These are phyloP conservation scores for Talaromyces sp. DNA, from an alignment of 2,329 filamentous ascomycete genomes.

Conservation along the genomic window DNA sequence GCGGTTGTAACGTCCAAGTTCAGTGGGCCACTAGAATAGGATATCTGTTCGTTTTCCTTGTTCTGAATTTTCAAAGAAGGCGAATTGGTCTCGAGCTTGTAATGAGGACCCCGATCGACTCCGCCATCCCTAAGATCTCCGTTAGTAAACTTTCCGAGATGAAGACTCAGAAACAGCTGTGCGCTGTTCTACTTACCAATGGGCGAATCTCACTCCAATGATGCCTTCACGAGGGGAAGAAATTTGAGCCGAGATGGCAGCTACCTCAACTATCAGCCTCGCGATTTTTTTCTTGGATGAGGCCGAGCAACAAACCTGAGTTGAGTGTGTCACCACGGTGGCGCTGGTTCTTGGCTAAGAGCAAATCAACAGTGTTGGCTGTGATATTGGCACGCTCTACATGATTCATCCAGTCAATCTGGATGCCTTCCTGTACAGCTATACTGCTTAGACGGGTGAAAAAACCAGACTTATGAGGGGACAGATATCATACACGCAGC, in stretches of 20 bases:
- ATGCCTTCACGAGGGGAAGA: conserved; percentile 31
- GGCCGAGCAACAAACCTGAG: conserved; percentile 21
- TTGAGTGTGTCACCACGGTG: conserved; percentile 35
- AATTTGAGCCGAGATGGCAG: conserved; percentile 27
- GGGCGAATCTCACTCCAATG: conserved; percentile 31
- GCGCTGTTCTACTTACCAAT: conserved; percentile 22
- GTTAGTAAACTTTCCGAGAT: neutral
- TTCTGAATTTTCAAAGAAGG: conserved; percentile 23
- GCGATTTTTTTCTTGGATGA: neutral
- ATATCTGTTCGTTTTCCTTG: conserved; percentile 19
- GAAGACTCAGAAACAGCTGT: neutral
- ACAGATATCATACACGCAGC: neutral
- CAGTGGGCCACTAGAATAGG: conserved; percentile 27
- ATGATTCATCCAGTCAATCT: neutral
- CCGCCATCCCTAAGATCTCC: conserved; percentile 23
- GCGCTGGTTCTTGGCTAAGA: conserved; percentile 31
- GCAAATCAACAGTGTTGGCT: conserved; percentile 1
- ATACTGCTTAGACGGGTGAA: neutral
- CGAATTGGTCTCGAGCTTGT: conserved; percentile 19
- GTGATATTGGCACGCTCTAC: conserved; percentile 1
- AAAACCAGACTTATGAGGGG: neutral
- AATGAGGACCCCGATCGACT: conserved; percentile 30
- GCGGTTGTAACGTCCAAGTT: conserved; percentile 26
- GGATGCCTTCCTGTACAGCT: neutral
- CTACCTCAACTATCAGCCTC: conserved; percentile 12